Evolutionary conservation across 2,329 filamentous ascomycete genomes (phyloP).

Genomic region (Zarea fungicola): DNA sequence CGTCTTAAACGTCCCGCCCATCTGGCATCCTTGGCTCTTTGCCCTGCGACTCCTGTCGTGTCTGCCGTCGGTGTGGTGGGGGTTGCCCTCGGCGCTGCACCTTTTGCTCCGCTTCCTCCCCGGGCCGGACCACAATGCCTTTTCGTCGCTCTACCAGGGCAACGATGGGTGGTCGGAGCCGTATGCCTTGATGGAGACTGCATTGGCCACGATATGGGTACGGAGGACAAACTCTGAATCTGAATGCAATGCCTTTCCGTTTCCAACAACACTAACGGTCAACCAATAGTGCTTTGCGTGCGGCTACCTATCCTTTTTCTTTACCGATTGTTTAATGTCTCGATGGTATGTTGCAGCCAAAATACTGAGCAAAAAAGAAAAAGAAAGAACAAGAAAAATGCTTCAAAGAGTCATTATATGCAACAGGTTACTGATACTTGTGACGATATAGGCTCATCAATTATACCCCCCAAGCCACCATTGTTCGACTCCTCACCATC

Average conservation of each 20-base stretch:
- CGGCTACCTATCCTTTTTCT: constrained; percentile 75
- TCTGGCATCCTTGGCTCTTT: constrained; percentile 70
- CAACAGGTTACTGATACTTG: no score
- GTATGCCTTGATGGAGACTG: constrained; percentile 58
- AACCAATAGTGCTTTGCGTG: constrained; percentile 63
- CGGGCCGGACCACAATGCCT: constrained; percentile 23
- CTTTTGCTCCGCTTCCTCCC: constrained; percentile 60
- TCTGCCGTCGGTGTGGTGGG: constrained; percentile 67
- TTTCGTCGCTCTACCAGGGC: constrained; percentile 18
- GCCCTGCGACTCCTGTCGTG: constrained; percentile 68
- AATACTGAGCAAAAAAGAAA: neutral
- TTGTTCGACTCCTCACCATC: constrained; percentile 72
- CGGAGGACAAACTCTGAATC: no score
- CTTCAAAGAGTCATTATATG: no score
- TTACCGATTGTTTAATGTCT: constrained; percentile 80
- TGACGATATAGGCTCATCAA: constrained; percentile 68
- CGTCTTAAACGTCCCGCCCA: constrained; percentile 65
- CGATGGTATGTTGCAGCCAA: constrained; percentile 57
- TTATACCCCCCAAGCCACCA: constrained; percentile 75
- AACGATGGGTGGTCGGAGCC: constrained; percentile 16
- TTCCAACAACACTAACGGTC: constrained; percentile 4
- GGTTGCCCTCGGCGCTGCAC: constrained; percentile 61
- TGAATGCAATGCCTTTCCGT: no score
- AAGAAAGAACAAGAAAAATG: neutral
- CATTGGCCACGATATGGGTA: constrained; percentile 71